phyloP scores from a whole-genome alignment of 1,284 basidiomycete species.

The Serendipita sp. region DNA sequence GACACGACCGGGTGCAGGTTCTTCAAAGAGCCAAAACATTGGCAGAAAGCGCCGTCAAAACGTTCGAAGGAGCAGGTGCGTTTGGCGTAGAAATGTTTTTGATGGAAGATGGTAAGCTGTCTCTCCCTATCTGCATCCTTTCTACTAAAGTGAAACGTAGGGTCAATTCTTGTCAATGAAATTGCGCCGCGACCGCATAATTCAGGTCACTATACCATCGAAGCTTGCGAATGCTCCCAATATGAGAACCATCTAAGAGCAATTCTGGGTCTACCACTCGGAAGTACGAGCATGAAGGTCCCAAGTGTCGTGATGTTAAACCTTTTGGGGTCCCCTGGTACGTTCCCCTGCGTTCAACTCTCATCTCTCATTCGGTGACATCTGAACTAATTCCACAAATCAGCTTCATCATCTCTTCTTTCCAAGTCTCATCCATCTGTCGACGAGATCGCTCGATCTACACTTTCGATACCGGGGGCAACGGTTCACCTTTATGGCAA shows the following conservation, averaged over 20 bases:
- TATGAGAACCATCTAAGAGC: conserved; percentile 97
- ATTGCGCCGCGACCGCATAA: conserved; percentile 99
- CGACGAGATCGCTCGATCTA: conserved; percentile 36
- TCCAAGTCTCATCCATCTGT: conserved; percentile 24
- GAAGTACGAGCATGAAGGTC: conserved; percentile 79
- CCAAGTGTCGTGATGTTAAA: conserved; percentile 90
- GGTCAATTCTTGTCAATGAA: conserved; percentile 80
- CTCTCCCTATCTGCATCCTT: conserved; percentile 9
- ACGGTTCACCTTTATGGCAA: conserved; percentile 91
- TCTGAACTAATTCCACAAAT: background rate
- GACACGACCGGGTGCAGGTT: conserved; percentile 25
- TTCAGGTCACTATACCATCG: conserved; percentile 99
- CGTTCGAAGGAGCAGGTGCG: conserved; percentile 80
- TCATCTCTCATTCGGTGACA: background rate
- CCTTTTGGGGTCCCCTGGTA: conserved; percentile 68
- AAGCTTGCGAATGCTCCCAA: conserved; percentile 91
- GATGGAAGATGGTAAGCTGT: conserved; percentile 59
- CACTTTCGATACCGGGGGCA: conserved; percentile 61
- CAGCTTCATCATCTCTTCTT: background rate
- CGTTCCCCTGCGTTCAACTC: conserved; percentile 34
- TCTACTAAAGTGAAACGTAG: conserved; percentile 26
- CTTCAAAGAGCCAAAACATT: conserved; percentile 50
- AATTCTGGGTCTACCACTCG: conserved; percentile 84
- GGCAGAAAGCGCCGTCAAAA: conserved; percentile 73
- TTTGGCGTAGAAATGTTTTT: conserved; percentile 99